Evolutionary conservation across 1,139 yeast genomes (phyloP).

Genomic region (Lodderomyces beijingensis): DNA sequence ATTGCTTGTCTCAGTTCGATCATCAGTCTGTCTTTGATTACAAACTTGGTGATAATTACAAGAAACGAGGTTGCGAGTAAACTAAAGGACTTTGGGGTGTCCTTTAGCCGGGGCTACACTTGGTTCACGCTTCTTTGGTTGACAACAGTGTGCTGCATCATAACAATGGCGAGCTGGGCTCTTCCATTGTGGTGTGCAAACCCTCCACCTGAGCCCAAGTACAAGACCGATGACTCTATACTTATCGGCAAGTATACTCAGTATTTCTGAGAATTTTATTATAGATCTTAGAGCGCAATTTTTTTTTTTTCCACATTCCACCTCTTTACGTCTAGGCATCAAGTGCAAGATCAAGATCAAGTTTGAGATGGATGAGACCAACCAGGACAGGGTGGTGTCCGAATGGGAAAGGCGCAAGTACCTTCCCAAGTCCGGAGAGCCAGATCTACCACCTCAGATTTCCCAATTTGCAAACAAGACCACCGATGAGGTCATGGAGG

Average conservation of each 20-base stretch:
- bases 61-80: slow-evolving; percentile 24
- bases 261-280: slow-evolving; percentile 2
- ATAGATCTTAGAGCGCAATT: no score
- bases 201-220: slow-evolving; percentile 16
- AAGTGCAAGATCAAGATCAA: no score
- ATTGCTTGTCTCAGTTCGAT: slow-evolving; percentile 27
- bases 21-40: slow-evolving; percentile 25
- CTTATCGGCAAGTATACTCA: not conserved
- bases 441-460: slow-evolving; percentile 79
- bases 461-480: slow-evolving; percentile 61
- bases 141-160: slow-evolving; percentile 20
- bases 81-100: slow-evolving; percentile 44
- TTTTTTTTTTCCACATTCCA: not conserved
- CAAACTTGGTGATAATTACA: slow-evolving; percentile 22
- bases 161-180: slow-evolving; percentile 32
- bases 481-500: slow-evolving; percentile 73
- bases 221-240: slow-evolving; percentile 3
- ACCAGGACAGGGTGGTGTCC: no score
- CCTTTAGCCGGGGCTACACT: slow-evolving; percentile 31
- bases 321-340: not conserved
- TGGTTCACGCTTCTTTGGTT: slow-evolving; percentile 46
- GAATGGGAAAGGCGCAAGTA: slow-evolving; percentile 53
- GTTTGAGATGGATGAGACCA: no score
- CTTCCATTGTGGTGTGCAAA: slow-evolving; percentile 45
- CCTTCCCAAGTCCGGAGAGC: slow-evolving; percentile 73